Evolutionary conservation across 257 asterid genomes (phyloP).

Genomic region (Solanum commersonii): DNA sequence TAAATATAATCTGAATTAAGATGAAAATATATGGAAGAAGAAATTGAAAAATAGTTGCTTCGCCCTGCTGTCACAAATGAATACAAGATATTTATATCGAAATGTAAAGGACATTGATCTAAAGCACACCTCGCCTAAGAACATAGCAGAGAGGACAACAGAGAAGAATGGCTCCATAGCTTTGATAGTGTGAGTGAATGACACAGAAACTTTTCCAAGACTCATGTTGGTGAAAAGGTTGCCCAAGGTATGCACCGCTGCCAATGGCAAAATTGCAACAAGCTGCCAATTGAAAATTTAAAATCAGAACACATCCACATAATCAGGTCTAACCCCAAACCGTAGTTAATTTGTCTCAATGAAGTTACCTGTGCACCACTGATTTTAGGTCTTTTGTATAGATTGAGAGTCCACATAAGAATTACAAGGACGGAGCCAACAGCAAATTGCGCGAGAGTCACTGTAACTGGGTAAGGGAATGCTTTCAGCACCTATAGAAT

Average conservation of each 20-base stretch:
- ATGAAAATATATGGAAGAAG: not conserved
- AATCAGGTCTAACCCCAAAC: not conserved
- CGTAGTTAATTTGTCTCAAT: not conserved
- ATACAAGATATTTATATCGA: not conserved
- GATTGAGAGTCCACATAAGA: constrained; percentile 73
- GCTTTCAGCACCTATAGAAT: constrained; percentile 65
- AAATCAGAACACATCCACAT: not conserved
- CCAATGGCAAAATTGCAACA: constrained; percentile 71
- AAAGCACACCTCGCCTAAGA: constrained; percentile 59
- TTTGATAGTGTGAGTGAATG: constrained; percentile 88
- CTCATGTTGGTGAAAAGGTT: constrained; percentile 94
- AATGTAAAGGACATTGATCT: not conserved
- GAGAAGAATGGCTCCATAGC: constrained; percentile 97
- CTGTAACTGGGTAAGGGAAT: constrained; percentile 75
- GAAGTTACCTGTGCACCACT: constrained; percentile 67
- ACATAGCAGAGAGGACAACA: constrained; percentile 77
- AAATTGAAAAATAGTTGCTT: not conserved
- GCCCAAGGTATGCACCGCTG: constrained; percentile 75
- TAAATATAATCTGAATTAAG: not conserved
- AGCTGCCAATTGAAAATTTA: constrained; percentile 37
- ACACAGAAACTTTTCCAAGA: constrained; percentile 89
- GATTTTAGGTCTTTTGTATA: constrained; percentile 84
- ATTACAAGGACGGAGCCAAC: constrained; percentile 73
- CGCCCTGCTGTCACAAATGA: not conserved
- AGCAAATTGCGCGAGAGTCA: constrained; percentile 72